Conservation (phyloP, 1,139 yeast species). For the Yamadazyma mexicana region DNA sequence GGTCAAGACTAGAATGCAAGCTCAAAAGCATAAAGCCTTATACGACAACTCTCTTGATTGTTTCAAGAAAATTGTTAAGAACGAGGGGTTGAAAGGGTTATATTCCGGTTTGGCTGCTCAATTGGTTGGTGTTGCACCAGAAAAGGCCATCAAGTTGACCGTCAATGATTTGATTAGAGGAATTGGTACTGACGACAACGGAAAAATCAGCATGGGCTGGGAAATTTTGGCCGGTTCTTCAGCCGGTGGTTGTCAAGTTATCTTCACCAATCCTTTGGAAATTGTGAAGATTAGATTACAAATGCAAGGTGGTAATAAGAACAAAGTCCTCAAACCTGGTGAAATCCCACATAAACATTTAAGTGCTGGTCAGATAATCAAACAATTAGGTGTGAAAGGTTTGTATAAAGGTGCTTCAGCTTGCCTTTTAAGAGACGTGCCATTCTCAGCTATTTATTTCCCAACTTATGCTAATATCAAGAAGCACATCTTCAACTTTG, state of each 20-base stretch:
- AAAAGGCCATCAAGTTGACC: slow-evolving; percentile 93
- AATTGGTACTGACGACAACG: slow-evolving; percentile 61
- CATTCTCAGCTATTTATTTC: slow-evolving; percentile 95
- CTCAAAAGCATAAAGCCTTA: slow-evolving; percentile 72
- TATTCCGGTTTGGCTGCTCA: slow-evolving; percentile 95
- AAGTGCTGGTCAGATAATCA: slow-evolving; percentile 73
- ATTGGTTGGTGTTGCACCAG: slow-evolving; percentile 96
- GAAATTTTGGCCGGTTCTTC: slow-evolving; percentile 88
- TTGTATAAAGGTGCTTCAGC: slow-evolving; percentile 91
- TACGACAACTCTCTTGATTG: slow-evolving; percentile 88
- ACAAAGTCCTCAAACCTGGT: slow-evolving; percentile 37
- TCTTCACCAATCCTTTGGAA: slow-evolving; percentile 94
- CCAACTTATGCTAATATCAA: slow-evolving; percentile 95
- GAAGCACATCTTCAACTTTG: slow-evolving; percentile 77
- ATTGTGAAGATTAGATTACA: slow-evolving; percentile 94
- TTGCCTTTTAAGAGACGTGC: slow-evolving; percentile 91
- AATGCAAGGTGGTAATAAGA: slow-evolving; percentile 77
- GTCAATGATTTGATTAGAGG: slow-evolving; percentile 88
- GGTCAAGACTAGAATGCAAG: slow-evolving; percentile 97
- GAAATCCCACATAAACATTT: slow-evolving; percentile 48
- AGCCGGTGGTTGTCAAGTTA: slow-evolving; percentile 96
- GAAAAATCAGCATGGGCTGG: slow-evolving; percentile 62
- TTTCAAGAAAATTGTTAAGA: slow-evolving; percentile 68
- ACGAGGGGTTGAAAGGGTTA: slow-evolving; percentile 86
- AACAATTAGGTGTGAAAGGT: slow-evolving; percentile 79